Conservation (phyloP, 371 early-diverging fungal species). For the Syncephalis fuscata region DNA sequence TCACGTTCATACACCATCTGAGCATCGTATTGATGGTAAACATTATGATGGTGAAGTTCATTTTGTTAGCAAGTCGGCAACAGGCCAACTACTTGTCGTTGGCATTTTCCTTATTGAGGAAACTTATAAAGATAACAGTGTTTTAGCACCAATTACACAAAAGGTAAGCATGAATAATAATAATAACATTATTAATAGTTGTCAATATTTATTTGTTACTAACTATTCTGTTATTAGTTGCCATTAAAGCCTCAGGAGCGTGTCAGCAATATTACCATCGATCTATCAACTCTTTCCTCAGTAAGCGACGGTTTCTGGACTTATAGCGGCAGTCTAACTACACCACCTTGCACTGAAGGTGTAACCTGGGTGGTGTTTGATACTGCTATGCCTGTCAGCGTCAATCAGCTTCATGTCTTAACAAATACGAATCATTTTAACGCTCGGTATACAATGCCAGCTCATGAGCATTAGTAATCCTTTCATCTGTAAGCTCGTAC, state of each 20-base stretch:
- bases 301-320: constrained; percentile 11
- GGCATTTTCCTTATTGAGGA: constrained; percentile 16
- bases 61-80: constrained; percentile 10
- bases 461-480: too few relatives aligned
- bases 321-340: constrained; percentile 21
- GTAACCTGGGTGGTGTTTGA: constrained; percentile 2
- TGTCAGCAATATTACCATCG: constrained; percentile 2
- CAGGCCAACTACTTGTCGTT: constrained; percentile 13
- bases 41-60: constrained; percentile 19
- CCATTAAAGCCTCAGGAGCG: neutral
- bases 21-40: constrained; percentile 16
- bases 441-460: too few relatives aligned
- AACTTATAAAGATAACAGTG: constrained; percentile 6
- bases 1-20: constrained; percentile 24
- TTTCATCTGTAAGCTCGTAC: too few relatives aligned
- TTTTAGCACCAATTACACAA: constrained; percentile 10
- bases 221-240: too few relatives aligned
- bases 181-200: too few relatives aligned
- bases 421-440: too few relatives aligned
- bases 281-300: constrained; percentile 8
- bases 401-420: too few relatives aligned
- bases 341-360: constrained; percentile 24
- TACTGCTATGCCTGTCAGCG: too few relatives aligned
- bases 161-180: constrained; percentile 3
- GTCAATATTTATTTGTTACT: too few relatives aligned